Base-by-base conservation (phyloP, 345 rosid genomes). In the Linum usitatissimum region DNA sequence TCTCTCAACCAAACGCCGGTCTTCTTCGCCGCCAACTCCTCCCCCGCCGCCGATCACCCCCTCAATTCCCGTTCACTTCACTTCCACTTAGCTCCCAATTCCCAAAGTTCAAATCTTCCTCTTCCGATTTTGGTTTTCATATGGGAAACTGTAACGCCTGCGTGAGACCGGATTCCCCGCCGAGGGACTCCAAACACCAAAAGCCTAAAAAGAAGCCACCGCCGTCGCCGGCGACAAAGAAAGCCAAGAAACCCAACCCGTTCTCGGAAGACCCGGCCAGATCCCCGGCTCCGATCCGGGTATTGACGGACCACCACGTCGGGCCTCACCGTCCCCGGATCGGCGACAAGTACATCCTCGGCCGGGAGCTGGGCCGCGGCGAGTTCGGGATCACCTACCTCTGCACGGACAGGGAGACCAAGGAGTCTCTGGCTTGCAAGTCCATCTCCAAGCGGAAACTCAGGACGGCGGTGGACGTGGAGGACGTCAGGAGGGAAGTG, bases 121-220 rank as follows among this genome's bases (percentile, higher is more conserved):
- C 8, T 45, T 45, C 17, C 28, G 28, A 23, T 23, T 23, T 23
- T 23, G 28, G 28, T 45, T 13, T 45, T 45, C 51, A 2, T 45
- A 55, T 55, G 59, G 59, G 59, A 8, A 55, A 55, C 59, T 55
- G 59, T 19, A 55, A 55, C 59, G 59, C 59, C 30, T 55, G 59
- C 59, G 30, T 55, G 30, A 18, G 59, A 1, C 59, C 59, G 59
- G 59, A 55, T 10, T 17, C 59, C 28, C 30, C 23, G 28, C 59
- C 59, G 28, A 12, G 14, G 59, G 59, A 55, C 7, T 55, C 57
- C 57, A 55, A 18, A 6, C 5, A 18, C 59, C 30, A 20, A 18
- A 12, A 19, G 7, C 7, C 59, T 9, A 55, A 19, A 28, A 20
- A 20, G 30, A 55, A 19, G 59, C 59, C 59, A 7, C 38, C 38